Evolutionary conservation across 306 rosid genomes (phyloP), one percentile per base, ranked within the genome.

Genomic region (Clitoria ternatea): DNA sequence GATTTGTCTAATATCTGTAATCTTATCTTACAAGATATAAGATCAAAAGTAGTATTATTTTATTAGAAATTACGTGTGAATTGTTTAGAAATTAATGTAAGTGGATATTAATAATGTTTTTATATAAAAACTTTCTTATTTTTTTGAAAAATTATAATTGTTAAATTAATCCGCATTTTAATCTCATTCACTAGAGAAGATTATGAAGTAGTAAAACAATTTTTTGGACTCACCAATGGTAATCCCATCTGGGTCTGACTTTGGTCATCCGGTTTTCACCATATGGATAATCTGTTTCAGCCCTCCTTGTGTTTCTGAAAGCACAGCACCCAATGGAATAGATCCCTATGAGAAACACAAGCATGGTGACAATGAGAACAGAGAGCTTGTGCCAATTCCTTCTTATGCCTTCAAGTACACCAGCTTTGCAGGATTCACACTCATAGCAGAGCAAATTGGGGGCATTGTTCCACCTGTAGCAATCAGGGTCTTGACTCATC

Each of bases 391-490:
- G 97, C 99, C 99, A 95, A 17, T 86, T 89, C 61, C 84, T 77
- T 55, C 90, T 80, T 13, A 86, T 81, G 30, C 85, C 78, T 74
- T 95, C 97, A 13, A 89, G 84, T 24, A 95, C 97, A 36, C 96
- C 97, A 4, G 91, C 96, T 52, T 91, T 95, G 96, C 99, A 95
- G 0, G 99, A 89, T 59, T 87, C 91, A 33, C 99, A 95, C 80
- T 95, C 99, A 71, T 86, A 95, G 83, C 99, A 95, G 1, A 91
- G 62, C 71, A 95, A 2, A 14, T 71, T 79, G 0, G 90, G 87
- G 0, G 84, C 87, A 66, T 92, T 92, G 83, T 79, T 89, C 99
- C 99, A 95, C n/a, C 81, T 61, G 61, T 83, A 87, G 79, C 99
- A 95, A 72, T 95, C 99, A 0, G 85, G 80, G 32, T 95, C 97